phyloP scores from a whole-genome alignment of 1,284 basidiomycete species.

The Xerocomus amazonicus region DNA sequence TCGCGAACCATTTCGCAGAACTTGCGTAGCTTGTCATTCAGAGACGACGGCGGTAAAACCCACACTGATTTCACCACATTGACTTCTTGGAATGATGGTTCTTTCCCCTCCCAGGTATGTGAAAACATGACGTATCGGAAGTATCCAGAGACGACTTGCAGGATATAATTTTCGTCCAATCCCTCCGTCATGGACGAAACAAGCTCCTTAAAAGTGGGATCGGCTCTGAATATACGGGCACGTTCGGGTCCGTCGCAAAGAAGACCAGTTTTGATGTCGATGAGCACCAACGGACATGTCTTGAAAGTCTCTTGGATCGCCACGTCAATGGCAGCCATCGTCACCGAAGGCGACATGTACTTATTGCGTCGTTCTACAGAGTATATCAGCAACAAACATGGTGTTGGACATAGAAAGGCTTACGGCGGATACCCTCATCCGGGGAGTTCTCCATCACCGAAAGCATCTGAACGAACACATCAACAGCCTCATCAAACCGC shows the following conservation, averaged over 20 bases:
- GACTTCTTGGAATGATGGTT: conserved; percentile 20
- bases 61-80: conserved; percentile 9
- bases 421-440: conserved; percentile 1
- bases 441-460: neutral
- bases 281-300: conserved; percentile 4
- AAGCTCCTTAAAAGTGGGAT: conserved; percentile 6
- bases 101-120: conserved; percentile 19
- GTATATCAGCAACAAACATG: neutral
- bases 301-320: conserved; percentile 5
- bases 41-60: conserved; percentile 1
- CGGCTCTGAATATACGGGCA: conserved; percentile 6
- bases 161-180: conserved; percentile 7
- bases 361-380: neutral
- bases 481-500: conserved; percentile 2
- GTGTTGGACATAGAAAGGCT: neutral
- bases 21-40: conserved; percentile 12
- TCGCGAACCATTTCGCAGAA: conserved; percentile 13
- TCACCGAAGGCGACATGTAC: neutral
- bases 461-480: neutral
- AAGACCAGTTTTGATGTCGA: conserved; percentile 7
- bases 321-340: neutral
- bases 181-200: conserved; percentile 7
- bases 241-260: conserved; percentile 5
- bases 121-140: conserved; percentile 22
- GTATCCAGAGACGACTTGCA: conserved; percentile 9